Base-by-base conservation (phyloP, 1,139 yeast species). In the Torulaspora globosa region DNA sequence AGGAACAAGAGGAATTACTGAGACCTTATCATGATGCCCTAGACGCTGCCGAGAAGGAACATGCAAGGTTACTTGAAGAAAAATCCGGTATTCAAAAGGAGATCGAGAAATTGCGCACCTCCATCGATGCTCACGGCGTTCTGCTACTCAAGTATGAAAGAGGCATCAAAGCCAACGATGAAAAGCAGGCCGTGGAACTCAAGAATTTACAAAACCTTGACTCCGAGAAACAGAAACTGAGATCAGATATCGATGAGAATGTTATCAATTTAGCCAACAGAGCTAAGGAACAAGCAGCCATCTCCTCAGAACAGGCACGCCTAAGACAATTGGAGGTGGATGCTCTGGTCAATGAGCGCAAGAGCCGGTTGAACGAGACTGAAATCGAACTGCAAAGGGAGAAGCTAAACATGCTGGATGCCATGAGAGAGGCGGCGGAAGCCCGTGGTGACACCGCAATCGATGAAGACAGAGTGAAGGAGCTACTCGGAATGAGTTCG, bases 301-400 rank as follows among this genome's bases (percentile, higher is more conserved):
- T 60, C 27, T 58, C 67, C 1, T 43, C 61, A 9, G 61, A 63
- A 37, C 60, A 62, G 40, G 60, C 62, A 9, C 59, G 61, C 18
- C 42, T 63, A 41, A 61, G 58, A 44, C 64, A 62, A 43, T 48
- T 60, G 30, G 62, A 64, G 44, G 56, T 60, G 14, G 66, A 61
- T 43, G 58, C 64, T 16, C 39, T 59, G 42, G 50, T 62, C 42
- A 62, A 62, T 47, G 62, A 60, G 45, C 59, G 64, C 39, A 58
- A 60, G 39, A 54, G 58, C 41, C 60, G 62, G 37, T 48, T 63
- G 34, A 58, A 59, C 37, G 52, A 51, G 14, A 55, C 59, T 8
- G 65, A 62, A 36, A 49, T 57, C 27, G 57, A 51, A 16, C 49
- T 62, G 43, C 60, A 60, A 40, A 57, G 50, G 36, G 63, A 62